Evolutionary conservation across 768 basidiomycete species (phyloP).

Genomic region (Paxillus involutus): DNA sequence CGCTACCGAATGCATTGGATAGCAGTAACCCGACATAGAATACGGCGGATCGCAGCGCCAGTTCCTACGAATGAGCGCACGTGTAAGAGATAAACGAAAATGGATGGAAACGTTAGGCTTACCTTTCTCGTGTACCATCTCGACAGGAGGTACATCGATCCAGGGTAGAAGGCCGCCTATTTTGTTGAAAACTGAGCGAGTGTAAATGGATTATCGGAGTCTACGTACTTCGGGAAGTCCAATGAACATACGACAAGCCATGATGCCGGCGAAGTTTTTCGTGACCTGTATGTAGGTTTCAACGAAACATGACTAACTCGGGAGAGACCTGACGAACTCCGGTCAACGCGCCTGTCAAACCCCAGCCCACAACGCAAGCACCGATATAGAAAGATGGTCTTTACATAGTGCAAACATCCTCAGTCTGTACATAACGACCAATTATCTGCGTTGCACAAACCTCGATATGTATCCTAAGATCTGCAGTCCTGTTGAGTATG

Average conservation of each 20-base stretch:
- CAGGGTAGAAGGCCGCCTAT: conserved; percentile 66
- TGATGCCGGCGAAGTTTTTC: conserved; percentile 50
- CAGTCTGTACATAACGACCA: not conserved
- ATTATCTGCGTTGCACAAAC: conserved; percentile 28
- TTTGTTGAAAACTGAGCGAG: not conserved
- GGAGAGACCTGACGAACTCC: conserved; percentile 39
- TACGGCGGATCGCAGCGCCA: conserved; percentile 63
- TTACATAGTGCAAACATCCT: not conserved
- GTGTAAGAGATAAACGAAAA: not conserved
- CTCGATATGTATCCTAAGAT: conserved; percentile 54
- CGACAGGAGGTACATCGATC: conserved; percentile 47
- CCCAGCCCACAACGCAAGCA: conserved; percentile 60
- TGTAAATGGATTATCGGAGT: not conserved
- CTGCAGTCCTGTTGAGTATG: conserved; percentile 25
- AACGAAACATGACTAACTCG: not conserved
- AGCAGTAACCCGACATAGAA: conserved; percentile 60
- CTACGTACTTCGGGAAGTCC: conserved; percentile 54
- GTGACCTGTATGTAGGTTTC: conserved; percentile 41
- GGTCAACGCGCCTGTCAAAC: conserved; percentile 59
- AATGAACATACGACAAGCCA: conserved; percentile 59
- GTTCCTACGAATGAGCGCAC: conserved; percentile 39
- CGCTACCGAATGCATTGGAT: conserved; percentile 67
- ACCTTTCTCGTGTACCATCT: conserved; percentile 53
- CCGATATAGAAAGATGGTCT: conserved; percentile 68
- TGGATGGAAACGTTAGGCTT: not conserved